Evolutionary conservation across 345 rosid species (phyloP), one percentile per base, ranked within the genome.

Genomic region (Bruguiera parviflora): DNA sequence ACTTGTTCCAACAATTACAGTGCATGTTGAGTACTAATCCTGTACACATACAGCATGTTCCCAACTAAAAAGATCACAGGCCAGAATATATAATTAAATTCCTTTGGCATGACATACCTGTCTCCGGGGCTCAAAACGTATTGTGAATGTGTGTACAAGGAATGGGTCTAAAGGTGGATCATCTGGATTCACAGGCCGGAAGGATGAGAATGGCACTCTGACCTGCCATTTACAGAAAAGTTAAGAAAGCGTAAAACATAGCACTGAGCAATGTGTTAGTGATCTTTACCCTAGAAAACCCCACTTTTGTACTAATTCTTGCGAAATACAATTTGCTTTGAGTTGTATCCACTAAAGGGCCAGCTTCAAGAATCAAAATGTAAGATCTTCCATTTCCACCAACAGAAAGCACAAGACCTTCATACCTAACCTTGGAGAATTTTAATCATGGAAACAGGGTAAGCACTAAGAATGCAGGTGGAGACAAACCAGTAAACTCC

Each of bases 341-440:
- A 65, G 88, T 82, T 78, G 84, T 88, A 79, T 91, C 93, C 9
- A 85, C 92, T 18, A 89, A 84, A 71, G 99, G 97, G 74, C 97
- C 97, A 65, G 99, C 93, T 86, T 92, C 97, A 81, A 95, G 96
- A 76, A 92, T 91, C 61, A 95, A 74, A 65, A 89, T 89, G 73
- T 87, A 95, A 2, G 99, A 84, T 80, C 99, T 88, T 75, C 97
- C 99, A 66, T 95, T 95, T 67, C 99, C 99, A 56, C 99, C 99
- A 68, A 91, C 88, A 55, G 99, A 95, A 32, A 95, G 86, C 60
- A 95, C 89, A 63, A 88, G 84, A 66, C 99, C 99, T 77, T 95
- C 99, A 70, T 87, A 87, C 84, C 98, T 90, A 76, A 67, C 56
- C 79, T 71, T 46, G 27, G 49, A 65, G 63, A 77, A 25, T 61